phyloP scores from a whole-genome alignment of 176 grass and related monocot species.

The Panicum miliaceum region DNA sequence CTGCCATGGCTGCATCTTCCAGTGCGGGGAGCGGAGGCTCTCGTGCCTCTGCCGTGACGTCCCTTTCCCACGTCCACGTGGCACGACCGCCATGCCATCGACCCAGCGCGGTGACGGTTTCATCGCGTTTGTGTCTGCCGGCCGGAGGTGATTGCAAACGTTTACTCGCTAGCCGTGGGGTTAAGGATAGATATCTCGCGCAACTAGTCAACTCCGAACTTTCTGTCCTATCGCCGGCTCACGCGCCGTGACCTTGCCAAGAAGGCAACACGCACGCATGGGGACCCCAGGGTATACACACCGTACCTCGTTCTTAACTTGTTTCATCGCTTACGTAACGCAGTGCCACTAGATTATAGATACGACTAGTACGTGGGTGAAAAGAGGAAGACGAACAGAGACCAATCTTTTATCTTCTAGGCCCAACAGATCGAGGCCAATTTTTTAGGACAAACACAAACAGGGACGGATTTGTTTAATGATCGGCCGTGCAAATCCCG shows the following conservation, averaged over 20 bases:
- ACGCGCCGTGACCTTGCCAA: background rate
- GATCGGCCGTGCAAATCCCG: constrained; percentile 21
- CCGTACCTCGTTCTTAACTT: background rate
- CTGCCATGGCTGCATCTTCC: background rate
- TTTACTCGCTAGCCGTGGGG: no score
- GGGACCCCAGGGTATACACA: background rate
- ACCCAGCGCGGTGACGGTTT: background rate
- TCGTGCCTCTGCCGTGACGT: background rate
- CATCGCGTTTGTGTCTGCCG: no score
- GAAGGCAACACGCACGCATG: background rate
- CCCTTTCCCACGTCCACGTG: background rate
- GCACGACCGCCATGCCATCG: background rate
- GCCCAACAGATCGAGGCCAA: background rate
- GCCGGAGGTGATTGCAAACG: background rate
- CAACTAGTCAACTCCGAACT: background rate
- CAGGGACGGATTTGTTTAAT: background rate
- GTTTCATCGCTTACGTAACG: background rate
- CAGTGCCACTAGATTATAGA: no score
- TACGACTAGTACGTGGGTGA: no score
- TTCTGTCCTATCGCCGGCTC: background rate
- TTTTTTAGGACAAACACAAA: background rate
- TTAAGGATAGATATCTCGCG: no score
- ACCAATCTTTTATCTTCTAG: no score
- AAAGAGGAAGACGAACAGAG: no score
- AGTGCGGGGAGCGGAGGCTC: no score